phyloP scores from a whole-genome alignment of 2,329 filamentous ascomycete species.

The Fusarium sp. region DNA sequence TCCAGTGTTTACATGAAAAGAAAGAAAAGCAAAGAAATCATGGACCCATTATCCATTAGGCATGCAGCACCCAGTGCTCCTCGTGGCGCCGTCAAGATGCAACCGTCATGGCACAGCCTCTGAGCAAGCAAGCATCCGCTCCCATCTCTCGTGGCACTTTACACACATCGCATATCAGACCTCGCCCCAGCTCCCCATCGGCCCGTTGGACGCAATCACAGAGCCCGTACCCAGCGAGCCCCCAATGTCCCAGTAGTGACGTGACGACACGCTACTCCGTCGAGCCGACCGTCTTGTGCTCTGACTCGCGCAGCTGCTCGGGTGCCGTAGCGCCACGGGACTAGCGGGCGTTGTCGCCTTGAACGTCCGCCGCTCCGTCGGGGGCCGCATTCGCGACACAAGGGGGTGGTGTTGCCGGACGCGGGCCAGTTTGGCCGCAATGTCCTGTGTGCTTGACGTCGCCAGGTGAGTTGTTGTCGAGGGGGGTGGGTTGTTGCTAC shows the following conservation, averaged over 20 bases:
- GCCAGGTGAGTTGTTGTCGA: slow-evolving; percentile 61
- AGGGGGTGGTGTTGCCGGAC: slow-evolving; percentile 92
- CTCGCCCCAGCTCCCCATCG: slow-evolving; percentile 84
- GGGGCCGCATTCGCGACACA: slow-evolving; percentile 68
- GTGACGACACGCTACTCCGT: slow-evolving; percentile 76
- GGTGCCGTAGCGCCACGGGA: slow-evolving; percentile 61
- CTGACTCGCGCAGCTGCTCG: slow-evolving; percentile 85
- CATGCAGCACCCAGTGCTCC: slow-evolving; percentile 22
- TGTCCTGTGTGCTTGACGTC: slow-evolving; percentile 69
- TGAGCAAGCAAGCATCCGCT: not conserved
- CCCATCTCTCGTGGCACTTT: slow-evolving; percentile 14
- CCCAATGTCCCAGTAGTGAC: slow-evolving; percentile 94
- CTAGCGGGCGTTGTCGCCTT: slow-evolving; percentile 65
- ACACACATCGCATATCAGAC: slow-evolving; percentile 60
- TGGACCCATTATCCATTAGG: slow-evolving; percentile 5
- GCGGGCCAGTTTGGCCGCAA: slow-evolving; percentile 81
- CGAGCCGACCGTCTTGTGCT: slow-evolving; percentile 81
- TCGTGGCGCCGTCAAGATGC: slow-evolving; percentile 26
- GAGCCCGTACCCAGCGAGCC: slow-evolving; percentile 83
- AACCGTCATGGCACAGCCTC: slow-evolving; percentile 9
- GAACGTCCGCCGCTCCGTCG: slow-evolving; percentile 66
- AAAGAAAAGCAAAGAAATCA: slow-evolving; percentile 6
- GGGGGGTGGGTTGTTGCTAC: slow-evolving; percentile 55
- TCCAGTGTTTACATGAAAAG: slow-evolving; percentile 32
- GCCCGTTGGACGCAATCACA: slow-evolving; percentile 73